These are phyloP conservation scores for Ganoderma lucidum DNA, from an alignment of 1,284 basidiomycete genomes.

Conservation along the genomic window DNA sequence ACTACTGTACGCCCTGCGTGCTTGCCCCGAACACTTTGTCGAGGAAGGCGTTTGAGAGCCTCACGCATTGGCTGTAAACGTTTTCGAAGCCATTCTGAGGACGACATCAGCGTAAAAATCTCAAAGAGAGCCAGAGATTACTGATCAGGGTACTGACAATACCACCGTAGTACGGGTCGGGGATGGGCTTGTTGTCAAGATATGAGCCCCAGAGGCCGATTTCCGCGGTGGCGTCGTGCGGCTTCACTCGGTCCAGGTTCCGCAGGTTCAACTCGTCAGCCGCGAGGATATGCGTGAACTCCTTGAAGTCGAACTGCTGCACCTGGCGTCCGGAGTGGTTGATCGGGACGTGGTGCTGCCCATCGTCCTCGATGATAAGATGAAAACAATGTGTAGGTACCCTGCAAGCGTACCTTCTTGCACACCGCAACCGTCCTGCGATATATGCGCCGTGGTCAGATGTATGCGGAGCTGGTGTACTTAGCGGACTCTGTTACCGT, in stretches of 20 bases:
- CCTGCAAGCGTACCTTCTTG: conserved; percentile 54
- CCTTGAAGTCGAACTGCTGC: conserved; percentile 61
- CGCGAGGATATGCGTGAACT: conserved; percentile 76
- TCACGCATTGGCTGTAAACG: conserved; percentile 69
- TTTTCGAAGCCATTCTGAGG: conserved; percentile 62
- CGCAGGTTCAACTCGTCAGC: conserved; percentile 73
- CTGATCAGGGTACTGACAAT: conserved; percentile 49
- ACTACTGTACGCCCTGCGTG: conserved; percentile 20
- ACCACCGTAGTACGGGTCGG: conserved; percentile 81
- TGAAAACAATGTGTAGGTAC: background rate
- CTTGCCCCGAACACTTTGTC: conserved; percentile 58
- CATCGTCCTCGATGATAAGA: no score
- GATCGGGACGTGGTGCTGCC: conserved; percentile 69
- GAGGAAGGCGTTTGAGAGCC: conserved; percentile 78
- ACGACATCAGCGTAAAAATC: background rate
- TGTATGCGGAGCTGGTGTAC: background rate
- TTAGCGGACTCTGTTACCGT: conserved; percentile 51
- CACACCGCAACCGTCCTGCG: conserved; percentile 69
- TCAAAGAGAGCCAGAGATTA: background rate
- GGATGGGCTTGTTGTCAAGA: conserved; percentile 66
- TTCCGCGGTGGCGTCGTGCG: conserved; percentile 61
- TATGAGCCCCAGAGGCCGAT: conserved; percentile 81
- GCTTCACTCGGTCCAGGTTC: conserved; percentile 62
- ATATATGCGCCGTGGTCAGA: background rate
- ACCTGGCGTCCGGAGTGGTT: conserved; percentile 68